Percentiles rank a stretch among this genome's conserved stretches.
phyloP scores from a whole-genome alignment of 2,329 filamentous ascomycete species.

The Pseudohalonectria lignicola region DNA sequence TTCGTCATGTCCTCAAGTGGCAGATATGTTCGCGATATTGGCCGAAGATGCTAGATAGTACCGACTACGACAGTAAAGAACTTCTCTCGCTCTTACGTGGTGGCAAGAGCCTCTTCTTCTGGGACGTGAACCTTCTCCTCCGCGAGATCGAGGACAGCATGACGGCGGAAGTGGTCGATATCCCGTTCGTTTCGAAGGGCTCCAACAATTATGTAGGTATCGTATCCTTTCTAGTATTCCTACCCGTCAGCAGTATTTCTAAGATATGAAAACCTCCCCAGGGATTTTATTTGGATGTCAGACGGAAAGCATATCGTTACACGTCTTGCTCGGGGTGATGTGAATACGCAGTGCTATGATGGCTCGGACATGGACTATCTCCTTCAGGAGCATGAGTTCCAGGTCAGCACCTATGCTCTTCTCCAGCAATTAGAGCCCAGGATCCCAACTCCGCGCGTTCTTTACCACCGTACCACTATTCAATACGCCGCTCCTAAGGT shows the following conservation, averaged over 20 bases:
- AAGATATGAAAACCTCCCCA: conserved; percentile 5
- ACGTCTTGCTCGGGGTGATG: conserved; percentile 7
- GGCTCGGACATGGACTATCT: conserved; percentile 5
- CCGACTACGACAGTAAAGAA: conserved; percentile 5
- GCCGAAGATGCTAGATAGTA: neutral
- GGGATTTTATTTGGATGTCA: neutral
- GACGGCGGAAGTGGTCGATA: conserved; percentile 11
- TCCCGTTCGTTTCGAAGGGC: conserved; percentile 11
- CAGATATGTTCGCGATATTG: neutral
- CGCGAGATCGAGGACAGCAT: conserved; percentile 14
- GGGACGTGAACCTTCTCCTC: conserved; percentile 15
- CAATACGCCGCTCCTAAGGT: neutral
- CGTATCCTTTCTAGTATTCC: too few species aligned
- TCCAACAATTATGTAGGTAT: conserved; percentile 17
- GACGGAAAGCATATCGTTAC: conserved; percentile 8
- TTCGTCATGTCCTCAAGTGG: neutral
- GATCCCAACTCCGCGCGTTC: conserved; percentile 9
- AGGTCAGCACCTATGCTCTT: conserved; percentile 8
- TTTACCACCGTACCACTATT: conserved; percentile 10
- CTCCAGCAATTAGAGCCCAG: conserved; percentile 8
- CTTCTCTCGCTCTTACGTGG: conserved; percentile 3
- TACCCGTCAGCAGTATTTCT: too few species aligned
- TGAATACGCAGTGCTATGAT: conserved; percentile 9
- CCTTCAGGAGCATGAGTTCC: conserved; percentile 10
- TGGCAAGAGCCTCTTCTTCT: conserved; percentile 14